Percentiles rank a stretch among this genome's conserved stretches.
These are phyloP conservation scores for Apiospora kogelbergensis DNA, from an alignment of 2,329 filamentous ascomycete species.

Conservation along the genomic window DNA sequence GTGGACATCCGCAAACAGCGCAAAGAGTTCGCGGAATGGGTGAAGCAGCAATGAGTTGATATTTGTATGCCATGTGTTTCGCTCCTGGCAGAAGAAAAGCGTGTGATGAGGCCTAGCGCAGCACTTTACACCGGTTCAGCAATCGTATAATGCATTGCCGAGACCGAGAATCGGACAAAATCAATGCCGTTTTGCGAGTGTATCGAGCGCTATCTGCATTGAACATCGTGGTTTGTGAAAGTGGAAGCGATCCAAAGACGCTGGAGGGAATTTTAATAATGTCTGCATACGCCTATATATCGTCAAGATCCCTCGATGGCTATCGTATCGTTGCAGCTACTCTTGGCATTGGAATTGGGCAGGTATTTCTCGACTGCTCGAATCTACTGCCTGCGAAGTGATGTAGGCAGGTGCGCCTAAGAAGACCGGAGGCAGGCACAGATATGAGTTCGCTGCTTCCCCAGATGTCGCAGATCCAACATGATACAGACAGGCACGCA, in stretches of 20 bases:
- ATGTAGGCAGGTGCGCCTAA: not conserved
- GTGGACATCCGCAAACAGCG: slow-evolving; percentile 82
- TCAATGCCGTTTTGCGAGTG: not conserved
- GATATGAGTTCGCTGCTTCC: not conserved
- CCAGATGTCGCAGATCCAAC: not conserved
- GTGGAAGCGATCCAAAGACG: not conserved
- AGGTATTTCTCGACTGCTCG: not conserved
- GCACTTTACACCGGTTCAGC: not conserved
- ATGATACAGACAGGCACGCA: not conserved
- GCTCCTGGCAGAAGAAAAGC: not conserved
- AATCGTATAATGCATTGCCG: not conserved
- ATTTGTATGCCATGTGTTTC: not conserved
- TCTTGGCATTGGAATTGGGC: not conserved
- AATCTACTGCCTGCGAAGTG: not conserved
- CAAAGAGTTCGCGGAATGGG: slow-evolving; percentile 78
- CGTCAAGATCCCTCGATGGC: not conserved
- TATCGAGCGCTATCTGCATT: not conserved
- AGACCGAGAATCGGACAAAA: not conserved
- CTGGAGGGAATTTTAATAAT: not conserved
- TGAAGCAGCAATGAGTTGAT: slow-evolving; percentile 37
- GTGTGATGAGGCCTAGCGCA: not conserved
- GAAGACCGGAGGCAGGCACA: not conserved
- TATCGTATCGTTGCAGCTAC: not conserved
- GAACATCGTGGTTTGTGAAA: not conserved
- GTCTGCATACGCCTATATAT: not conserved